A percentile compares a stretch with the other conserved stretches of the same genome.
phyloP scores from a whole-genome alignment of 495 filamentous ascomycete species.

The Tetracladium setigerum region DNA sequence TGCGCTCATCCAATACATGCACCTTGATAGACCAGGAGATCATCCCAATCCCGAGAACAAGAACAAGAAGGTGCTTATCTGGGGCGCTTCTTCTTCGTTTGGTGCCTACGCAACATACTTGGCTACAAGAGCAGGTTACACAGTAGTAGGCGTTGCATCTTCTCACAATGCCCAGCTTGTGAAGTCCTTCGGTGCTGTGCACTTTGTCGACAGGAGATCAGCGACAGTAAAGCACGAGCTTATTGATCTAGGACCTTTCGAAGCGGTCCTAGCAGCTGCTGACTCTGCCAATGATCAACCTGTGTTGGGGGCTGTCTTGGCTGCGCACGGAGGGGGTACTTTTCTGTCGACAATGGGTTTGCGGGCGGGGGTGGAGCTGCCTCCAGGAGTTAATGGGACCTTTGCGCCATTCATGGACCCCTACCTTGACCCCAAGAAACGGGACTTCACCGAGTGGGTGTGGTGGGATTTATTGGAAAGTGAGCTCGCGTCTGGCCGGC shows the following conservation, averaged over 20 bases:
- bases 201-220: too few relatives aligned
- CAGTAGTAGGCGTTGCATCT: too few relatives aligned
- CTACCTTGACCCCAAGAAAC: constrained; percentile 11
- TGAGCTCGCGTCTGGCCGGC: neutral
- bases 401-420: constrained; percentile 17
- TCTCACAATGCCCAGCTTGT: too few relatives aligned
- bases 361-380: constrained; percentile 7
- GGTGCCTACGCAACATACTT: neutral
- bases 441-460: constrained; percentile 12
- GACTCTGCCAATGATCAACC: constrained; percentile 14
- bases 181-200: too few relatives aligned
- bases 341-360: constrained; percentile 17
- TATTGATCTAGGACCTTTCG: constrained; percentile 8
- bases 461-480: constrained; percentile 15
- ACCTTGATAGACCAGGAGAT: constrained; percentile 5
- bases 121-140: too few relatives aligned
- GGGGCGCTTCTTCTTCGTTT: constrained; percentile 12
- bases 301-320: constrained; percentile 9
- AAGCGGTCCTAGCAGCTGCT: constrained; percentile 11
- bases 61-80: constrained; percentile 13
- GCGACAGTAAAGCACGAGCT: neutral
- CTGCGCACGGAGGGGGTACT: constrained; percentile 8
- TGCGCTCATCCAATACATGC: constrained; percentile 14
- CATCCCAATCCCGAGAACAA: neutral
- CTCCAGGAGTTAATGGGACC: constrained; percentile 3